phyloP scores from a whole-genome alignment of 2,329 filamentous ascomycete genomes.

The Proliferodiscus dingleyae region DNA sequence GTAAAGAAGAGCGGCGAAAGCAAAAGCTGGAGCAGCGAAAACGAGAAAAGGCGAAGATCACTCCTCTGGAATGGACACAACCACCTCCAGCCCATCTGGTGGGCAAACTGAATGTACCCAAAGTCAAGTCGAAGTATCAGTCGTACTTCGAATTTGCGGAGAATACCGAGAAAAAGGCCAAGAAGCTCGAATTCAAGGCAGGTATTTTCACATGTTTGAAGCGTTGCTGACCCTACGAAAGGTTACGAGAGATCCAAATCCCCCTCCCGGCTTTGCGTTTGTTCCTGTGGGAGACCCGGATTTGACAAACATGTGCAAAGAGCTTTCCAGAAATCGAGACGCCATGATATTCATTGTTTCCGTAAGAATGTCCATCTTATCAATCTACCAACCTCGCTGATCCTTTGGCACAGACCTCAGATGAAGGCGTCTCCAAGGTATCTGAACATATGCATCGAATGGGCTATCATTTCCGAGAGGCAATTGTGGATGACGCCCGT shows the following conservation, averaged over 20 bases:
- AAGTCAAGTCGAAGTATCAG: conserved; percentile 47
- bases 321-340: conserved; percentile 55
- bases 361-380: conserved; percentile 37
- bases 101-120: conserved; percentile 29
- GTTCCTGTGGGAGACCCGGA: conserved; percentile 58
- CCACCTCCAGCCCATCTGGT: conserved; percentile 28
- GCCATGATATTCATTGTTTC: conserved; percentile 65
- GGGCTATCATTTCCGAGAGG: conserved; percentile 56
- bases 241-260: conserved; percentile 47
- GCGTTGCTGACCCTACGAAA: conserved; percentile 28
- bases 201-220: not conserved
- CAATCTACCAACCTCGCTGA: conserved; percentile 4
- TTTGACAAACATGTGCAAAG: conserved; percentile 58
- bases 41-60: conserved; percentile 25
- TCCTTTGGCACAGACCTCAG: conserved; percentile 15
- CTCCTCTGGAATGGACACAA: conserved; percentile 25
- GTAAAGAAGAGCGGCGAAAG: conserved; percentile 22
- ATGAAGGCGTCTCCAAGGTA: conserved; percentile 28
- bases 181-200: conserved; percentile 61
- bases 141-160: conserved; percentile 61
- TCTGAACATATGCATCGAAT: conserved; percentile 50
- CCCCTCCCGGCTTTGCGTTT: conserved; percentile 58
- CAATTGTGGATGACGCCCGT: conserved; percentile 53
- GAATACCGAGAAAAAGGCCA: conserved; percentile 56
- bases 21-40: conserved; percentile 26